Percentiles rank a stretch among this genome's conserved stretches.
Evolutionary conservation across 2,329 filamentous ascomycete species (phyloP).

Genomic region (Ophiocordyceps camponoti-saundersi): DNA sequence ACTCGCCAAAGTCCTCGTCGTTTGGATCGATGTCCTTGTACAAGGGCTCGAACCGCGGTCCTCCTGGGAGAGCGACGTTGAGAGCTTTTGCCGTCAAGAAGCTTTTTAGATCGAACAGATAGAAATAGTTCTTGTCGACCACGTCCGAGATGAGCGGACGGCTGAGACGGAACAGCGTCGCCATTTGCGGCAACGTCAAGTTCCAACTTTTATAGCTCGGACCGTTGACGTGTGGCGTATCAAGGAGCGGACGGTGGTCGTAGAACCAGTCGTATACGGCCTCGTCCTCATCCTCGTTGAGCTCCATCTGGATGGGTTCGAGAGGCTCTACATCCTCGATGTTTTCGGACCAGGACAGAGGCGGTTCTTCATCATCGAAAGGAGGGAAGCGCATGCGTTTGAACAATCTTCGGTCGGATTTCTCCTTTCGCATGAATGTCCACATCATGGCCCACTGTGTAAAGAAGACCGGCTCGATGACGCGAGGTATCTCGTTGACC

Average conservation of each 20-base stretch:
- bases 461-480: slow-evolving; percentile 95
- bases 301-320: slow-evolving; percentile 96
- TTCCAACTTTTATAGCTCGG: slow-evolving; percentile 97
- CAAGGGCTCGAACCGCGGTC: slow-evolving; percentile 85
- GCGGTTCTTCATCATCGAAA: slow-evolving; percentile 96
- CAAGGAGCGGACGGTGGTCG: slow-evolving; percentile 76
- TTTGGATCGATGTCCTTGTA: slow-evolving; percentile 99
- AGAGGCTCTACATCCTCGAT: slow-evolving; percentile 96
- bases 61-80: slow-evolving; percentile 94
- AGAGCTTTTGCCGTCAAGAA: slow-evolving; percentile 93
- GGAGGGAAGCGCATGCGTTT: slow-evolving; percentile 98
- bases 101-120: slow-evolving; percentile 90
- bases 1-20: slow-evolving; percentile 97
- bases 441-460: slow-evolving; percentile 99
- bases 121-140: slow-evolving; percentile 92
- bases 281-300: slow-evolving; percentile 83
- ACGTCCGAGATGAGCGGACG: slow-evolving; percentile 81
- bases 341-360: slow-evolving; percentile 94
- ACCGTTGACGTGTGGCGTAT: slow-evolving; percentile 88
- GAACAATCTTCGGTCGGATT: slow-evolving; percentile 88
- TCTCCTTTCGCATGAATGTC: slow-evolving; percentile 95
- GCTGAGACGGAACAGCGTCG: slow-evolving; percentile 80
- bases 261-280: slow-evolving; percentile 96
- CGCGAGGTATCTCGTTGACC: slow-evolving; percentile 89
- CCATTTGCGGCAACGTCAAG: slow-evolving; percentile 84